phyloP scores from a whole-genome alignment of 306 rosid genomes.

The Hippophae rhamnoides region DNA sequence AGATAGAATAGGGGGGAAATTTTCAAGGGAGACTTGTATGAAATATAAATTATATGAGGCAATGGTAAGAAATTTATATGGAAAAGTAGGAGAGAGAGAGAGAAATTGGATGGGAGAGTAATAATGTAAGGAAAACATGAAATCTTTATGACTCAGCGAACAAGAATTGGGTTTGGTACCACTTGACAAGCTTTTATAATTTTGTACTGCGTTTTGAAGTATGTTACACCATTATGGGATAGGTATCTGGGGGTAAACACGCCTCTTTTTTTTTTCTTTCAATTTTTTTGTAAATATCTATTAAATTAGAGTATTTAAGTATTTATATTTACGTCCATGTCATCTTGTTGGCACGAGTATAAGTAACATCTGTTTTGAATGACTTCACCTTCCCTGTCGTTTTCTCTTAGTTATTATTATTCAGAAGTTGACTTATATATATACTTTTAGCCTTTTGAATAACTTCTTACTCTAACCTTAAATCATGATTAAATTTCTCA shows the following conservation, averaged over 20 bases:
- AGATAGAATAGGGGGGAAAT: neutral
- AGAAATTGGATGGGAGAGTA: neutral
- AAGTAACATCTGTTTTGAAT: slow-evolving; percentile 1
- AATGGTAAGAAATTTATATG: neutral
- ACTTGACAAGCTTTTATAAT: slow-evolving; percentile 12
- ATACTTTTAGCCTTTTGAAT: too few relatives aligned
- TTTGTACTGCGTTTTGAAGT: slow-evolving; percentile 15
- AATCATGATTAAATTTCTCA: too few relatives aligned
- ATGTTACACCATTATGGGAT: too few relatives aligned
- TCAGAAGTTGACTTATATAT: neutral
- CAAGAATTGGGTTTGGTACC: slow-evolving; percentile 31
- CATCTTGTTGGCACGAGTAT: too few relatives aligned
- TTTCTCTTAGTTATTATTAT: slow-evolving; percentile 38
- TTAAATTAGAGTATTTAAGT: too few relatives aligned
- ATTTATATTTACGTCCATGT: too few relatives aligned
- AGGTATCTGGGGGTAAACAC: too few relatives aligned
- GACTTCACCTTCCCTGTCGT: slow-evolving; percentile 38
- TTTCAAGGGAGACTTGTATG: neutral
- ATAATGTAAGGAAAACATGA: slow-evolving; percentile 19
- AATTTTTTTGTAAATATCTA: too few relatives aligned
- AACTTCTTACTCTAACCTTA: too few relatives aligned
- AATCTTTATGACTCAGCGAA: slow-evolving; percentile 41
- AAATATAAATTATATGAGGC: neutral
- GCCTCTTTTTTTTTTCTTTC: too few relatives aligned
- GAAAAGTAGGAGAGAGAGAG: neutral